These are phyloP conservation scores for Chrysoporthe deuterocubensis DNA, from an alignment of 2,329 filamentous ascomycete species.

Conservation along the genomic window DNA sequence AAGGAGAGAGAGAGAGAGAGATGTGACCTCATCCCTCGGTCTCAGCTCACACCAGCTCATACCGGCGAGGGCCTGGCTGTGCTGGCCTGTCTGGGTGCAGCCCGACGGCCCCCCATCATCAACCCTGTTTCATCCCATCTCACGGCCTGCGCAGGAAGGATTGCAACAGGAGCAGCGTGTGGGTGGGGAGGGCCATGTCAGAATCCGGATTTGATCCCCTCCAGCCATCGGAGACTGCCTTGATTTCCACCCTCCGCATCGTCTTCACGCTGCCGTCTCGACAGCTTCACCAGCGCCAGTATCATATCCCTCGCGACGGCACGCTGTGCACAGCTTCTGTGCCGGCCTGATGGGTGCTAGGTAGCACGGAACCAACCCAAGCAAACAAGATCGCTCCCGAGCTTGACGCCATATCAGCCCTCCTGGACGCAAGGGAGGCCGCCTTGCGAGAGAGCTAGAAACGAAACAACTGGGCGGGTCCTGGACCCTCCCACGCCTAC, in stretches of 20 bases:
- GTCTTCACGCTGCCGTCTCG: neutral
- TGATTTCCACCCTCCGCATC: too few relatives aligned
- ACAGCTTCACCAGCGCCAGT: neutral
- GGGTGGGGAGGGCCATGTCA: neutral
- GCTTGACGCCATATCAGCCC: too few relatives aligned
- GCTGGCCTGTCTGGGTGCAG: too few relatives aligned
- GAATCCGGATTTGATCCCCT: neutral
- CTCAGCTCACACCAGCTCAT: neutral
- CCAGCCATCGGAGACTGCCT: neutral
- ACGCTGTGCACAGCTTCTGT: too few relatives aligned
- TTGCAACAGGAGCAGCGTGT: neutral
- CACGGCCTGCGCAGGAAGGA: neutral
- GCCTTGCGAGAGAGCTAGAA: too few relatives aligned
- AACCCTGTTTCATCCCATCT: conserved; percentile 3
- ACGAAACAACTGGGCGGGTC: too few relatives aligned
- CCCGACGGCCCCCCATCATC: neutral
- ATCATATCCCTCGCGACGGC: neutral
- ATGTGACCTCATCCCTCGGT: neutral
- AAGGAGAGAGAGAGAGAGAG: neutral
- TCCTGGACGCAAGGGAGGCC: too few relatives aligned
- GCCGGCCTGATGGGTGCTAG: too few relatives aligned
- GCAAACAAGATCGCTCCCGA: too few relatives aligned
- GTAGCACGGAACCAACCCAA: too few relatives aligned
- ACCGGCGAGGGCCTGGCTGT: too few relatives aligned
- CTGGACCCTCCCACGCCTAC: too few relatives aligned